These are phyloP conservation scores for Cytospora piceae DNA, from an alignment of 2,329 filamentous ascomycete species.

Conservation along the genomic window DNA sequence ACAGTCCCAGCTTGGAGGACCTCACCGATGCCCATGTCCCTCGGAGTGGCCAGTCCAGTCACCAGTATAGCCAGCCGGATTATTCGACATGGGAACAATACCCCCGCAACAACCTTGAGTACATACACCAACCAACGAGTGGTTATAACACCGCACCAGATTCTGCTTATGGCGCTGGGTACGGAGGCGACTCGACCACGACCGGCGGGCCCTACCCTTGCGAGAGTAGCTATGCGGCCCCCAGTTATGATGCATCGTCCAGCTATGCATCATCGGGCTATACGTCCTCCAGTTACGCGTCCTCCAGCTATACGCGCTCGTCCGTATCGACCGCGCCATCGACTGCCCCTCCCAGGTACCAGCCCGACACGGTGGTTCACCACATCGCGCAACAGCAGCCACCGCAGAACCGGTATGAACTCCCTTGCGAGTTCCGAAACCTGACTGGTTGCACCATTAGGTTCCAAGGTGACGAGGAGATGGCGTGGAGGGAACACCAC, in stretches of 20 bases:
- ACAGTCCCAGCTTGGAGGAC: conserved; percentile 10
- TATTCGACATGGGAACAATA: background rate
- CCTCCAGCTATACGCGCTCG: background rate
- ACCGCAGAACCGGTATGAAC: conserved; percentile 19
- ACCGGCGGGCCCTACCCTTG: background rate
- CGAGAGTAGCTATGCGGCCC: background rate
- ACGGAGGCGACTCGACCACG: background rate
- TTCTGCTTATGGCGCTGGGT: background rate
- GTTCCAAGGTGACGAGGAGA: conserved; percentile 45
- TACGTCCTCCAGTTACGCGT: background rate
- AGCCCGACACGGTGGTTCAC: conserved; percentile 6
- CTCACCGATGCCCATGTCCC: background rate
- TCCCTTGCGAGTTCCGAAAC: conserved; percentile 52
- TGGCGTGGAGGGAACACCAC: conserved; percentile 52
- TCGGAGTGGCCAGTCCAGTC: background rate
- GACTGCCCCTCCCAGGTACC: conserved; percentile 1
- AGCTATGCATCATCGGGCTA: background rate
- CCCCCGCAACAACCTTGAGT: background rate
- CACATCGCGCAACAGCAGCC: conserved; percentile 14
- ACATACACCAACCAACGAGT: background rate
- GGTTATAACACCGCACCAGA: background rate
- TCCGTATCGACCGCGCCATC: background rate
- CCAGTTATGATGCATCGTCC: too few species aligned
- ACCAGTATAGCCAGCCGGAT: background rate
- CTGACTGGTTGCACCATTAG: conserved; percentile 41